Evolutionary conservation across 2,329 filamentous ascomycete species (phyloP).

Genomic region (Aspergillus ochraceus): DNA sequence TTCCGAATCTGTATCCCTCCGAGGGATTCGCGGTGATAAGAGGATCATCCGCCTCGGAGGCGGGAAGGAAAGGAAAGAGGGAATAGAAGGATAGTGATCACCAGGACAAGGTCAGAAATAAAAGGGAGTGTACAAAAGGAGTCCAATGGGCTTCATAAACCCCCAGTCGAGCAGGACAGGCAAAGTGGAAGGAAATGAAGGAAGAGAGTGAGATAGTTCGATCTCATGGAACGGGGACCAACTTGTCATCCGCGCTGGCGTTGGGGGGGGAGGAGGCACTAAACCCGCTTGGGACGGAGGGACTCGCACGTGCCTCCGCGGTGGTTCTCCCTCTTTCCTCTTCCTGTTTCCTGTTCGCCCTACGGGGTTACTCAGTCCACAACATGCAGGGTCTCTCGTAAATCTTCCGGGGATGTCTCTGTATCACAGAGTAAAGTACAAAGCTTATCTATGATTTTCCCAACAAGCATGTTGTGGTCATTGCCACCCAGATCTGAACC

Average conservation of each 20-base stretch:
- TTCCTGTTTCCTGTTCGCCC: too few species aligned
- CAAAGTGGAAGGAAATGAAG: too few species aligned
- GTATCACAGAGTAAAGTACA: too few species aligned
- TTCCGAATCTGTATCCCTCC: neutral
- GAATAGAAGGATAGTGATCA: neutral
- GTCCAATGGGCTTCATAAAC: neutral
- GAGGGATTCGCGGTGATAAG: neutral
- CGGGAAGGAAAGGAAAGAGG: neutral
- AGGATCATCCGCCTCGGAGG: neutral
- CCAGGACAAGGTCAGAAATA: neutral
- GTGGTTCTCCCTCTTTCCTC: neutral
- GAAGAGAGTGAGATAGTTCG: too few species aligned
- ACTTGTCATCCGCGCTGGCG: neutral
- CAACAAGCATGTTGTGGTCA: too few species aligned
- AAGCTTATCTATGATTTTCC: too few species aligned
- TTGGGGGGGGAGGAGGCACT: neutral
- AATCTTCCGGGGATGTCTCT: too few species aligned
- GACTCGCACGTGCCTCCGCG: neutral
- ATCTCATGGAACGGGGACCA: neutral
- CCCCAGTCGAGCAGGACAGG: neutral
- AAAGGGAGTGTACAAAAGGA: neutral
- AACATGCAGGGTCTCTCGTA: neutral
- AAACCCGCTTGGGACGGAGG: neutral
- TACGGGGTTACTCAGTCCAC: too few species aligned
- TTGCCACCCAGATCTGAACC: too few species aligned